phyloP scores from a whole-genome alignment of 2,329 filamentous ascomycete species.

The Fusarium sp. region DNA sequence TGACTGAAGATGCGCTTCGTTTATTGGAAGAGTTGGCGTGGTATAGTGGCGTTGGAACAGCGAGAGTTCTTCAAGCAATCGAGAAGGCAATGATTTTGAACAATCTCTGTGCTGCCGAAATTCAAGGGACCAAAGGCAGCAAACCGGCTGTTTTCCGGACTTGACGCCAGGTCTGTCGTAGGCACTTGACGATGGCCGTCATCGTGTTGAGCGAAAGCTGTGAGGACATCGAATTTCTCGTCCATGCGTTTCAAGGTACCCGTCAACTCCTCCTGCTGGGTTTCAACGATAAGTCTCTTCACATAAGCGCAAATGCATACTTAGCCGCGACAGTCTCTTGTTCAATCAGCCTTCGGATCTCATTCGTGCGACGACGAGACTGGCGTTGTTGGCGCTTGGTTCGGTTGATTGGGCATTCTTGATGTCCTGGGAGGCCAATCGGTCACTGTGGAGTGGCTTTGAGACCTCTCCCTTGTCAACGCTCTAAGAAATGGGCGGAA shows the following conservation, averaged over 20 bases:
- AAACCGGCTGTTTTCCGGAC: background rate
- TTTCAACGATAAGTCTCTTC: background rate
- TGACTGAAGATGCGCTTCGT: conserved; percentile 19
- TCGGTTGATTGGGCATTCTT: background rate
- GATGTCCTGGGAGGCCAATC: too few relatives aligned
- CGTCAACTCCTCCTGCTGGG: conserved; percentile 11
- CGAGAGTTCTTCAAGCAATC: conserved; percentile 11
- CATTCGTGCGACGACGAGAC: background rate
- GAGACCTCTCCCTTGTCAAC: too few relatives aligned
- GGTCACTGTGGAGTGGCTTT: too few relatives aligned
- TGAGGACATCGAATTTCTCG: conserved; percentile 10
- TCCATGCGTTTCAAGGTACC: conserved; percentile 15
- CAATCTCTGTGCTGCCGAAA: background rate
- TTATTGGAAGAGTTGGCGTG: background rate
- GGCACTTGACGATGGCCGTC: background rate
- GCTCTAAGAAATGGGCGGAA: too few relatives aligned
- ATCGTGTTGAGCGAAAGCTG: background rate
- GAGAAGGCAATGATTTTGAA: background rate
- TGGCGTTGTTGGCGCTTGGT: background rate
- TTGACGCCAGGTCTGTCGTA: background rate
- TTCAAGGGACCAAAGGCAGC: conserved; percentile 5
- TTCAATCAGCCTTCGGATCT: background rate
- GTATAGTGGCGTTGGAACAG: conserved; percentile 19
- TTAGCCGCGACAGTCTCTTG: conserved; percentile 10
- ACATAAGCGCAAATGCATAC: background rate